These are phyloP conservation scores for Elaeis guineensis DNA, from an alignment of 176 grass and related monocot species.

Conservation along the genomic window DNA sequence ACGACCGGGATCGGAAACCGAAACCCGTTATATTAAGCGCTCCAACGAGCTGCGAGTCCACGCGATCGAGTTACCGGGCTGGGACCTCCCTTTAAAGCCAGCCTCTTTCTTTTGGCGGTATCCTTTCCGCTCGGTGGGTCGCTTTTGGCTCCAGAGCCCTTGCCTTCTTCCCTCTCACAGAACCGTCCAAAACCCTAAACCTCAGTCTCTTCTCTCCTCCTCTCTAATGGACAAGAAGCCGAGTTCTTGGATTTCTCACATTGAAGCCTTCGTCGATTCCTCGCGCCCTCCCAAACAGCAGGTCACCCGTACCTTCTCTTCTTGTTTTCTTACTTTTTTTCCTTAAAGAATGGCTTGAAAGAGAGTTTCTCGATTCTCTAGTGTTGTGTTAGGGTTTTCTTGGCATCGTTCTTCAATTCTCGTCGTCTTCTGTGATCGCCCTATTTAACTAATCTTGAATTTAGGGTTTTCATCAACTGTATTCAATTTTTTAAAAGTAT, in stretches of 20 bases:
- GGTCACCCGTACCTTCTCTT: constrained; percentile 24
- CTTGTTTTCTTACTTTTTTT: background rate
- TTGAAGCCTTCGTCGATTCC: constrained; percentile 58
- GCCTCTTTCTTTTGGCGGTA: no score
- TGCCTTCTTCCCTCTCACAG: background rate
- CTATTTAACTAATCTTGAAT: background rate
- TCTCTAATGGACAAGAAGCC: constrained; percentile 37
- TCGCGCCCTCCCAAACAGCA: constrained; percentile 38
- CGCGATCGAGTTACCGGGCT: no score
- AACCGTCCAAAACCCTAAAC: constrained; percentile 23
- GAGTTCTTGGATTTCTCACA: constrained; percentile 45
- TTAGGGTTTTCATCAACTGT: background rate
- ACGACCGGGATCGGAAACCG: no score
- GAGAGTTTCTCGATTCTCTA: background rate
- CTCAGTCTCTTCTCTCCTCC: background rate
- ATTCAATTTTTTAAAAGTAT: background rate
- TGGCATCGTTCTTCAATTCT: no score
- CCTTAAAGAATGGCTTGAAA: background rate
- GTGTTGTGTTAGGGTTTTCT: background rate
- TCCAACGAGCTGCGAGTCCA: no score
- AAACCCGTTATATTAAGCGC: no score
- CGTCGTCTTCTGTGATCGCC: no score
- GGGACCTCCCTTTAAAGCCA: no score
- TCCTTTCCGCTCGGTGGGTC: no score
- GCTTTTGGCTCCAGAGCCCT: constrained; percentile 1